Percentiles rank a stretch among this genome's conserved stretches.
phyloP scores from a whole-genome alignment of 257 asterid genomes.

The Apocynum venetum region DNA sequence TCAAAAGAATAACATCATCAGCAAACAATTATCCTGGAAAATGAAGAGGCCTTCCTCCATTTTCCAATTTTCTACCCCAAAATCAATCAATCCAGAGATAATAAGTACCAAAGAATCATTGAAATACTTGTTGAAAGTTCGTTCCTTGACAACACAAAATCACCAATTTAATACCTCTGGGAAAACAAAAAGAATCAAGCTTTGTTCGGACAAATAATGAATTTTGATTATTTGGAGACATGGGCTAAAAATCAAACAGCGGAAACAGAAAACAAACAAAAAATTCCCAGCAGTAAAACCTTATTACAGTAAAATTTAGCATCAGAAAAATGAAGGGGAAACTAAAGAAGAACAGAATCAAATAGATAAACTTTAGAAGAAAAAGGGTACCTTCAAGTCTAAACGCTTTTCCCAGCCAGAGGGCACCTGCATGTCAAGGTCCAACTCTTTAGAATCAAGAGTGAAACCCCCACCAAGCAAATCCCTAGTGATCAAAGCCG shows the following conservation, averaged over 20 bases:
- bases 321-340: neutral
- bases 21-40: neutral
- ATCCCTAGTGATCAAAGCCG: constrained; percentile 74
- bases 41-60: neutral
- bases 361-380: no score
- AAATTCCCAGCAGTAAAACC: neutral
- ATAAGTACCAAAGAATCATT: neutral
- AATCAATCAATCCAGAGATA: neutral
- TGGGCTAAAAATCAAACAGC: neutral
- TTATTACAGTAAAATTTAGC: neutral
- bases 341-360: neutral
- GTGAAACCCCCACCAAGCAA: constrained; percentile 62
- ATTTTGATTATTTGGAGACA: neutral
- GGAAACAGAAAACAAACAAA: neutral
- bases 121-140: neutral
- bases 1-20: neutral
- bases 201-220: neutral
- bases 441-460: constrained; percentile 71
- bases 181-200: neutral
- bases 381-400: constrained; percentile 57
- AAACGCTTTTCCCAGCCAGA: constrained; percentile 93
- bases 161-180: neutral
- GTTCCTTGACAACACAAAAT: neutral
- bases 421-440: constrained; percentile 92
- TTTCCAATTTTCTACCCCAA: neutral